phyloP scores from a whole-genome alignment of 331 rosid genomes.

The Quercus phellos region DNA sequence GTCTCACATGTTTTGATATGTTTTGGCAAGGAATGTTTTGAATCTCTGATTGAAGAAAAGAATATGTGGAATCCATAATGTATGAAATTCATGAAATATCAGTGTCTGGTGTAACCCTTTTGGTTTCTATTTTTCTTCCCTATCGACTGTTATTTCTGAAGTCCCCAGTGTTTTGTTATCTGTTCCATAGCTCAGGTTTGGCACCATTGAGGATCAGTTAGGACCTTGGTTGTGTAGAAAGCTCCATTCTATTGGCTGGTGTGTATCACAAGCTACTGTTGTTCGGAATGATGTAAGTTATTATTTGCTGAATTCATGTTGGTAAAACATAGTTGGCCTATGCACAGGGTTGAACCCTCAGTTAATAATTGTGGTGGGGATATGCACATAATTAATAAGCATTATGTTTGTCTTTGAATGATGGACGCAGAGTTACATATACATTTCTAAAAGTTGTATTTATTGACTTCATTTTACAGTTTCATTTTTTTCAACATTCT shows the following conservation, averaged over 20 bases:
- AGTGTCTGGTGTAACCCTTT: constrained; percentile 8
- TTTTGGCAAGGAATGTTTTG: background rate
- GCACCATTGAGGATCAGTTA: constrained; percentile 88
- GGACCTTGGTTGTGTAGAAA: constrained; percentile 68
- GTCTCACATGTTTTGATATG: background rate
- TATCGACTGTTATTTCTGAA: constrained; percentile 35
- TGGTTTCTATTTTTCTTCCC: constrained; percentile 5
- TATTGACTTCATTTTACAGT: constrained; percentile 4
- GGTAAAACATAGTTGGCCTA: background rate
- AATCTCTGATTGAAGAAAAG: constrained; percentile 8
- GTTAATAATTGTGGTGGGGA: background rate
- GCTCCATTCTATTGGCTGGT: constrained; percentile 80
- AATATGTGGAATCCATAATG: background rate
- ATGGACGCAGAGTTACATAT: background rate
- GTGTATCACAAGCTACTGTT: constrained; percentile 55
- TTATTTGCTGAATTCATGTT: constrained; percentile 18
- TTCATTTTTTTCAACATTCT: constrained; percentile 18
- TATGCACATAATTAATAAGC: background rate
- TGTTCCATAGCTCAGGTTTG: constrained; percentile 95
- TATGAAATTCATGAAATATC: constrained; percentile 14
- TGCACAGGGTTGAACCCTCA: background rate
- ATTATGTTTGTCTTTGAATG: constrained; percentile 4
- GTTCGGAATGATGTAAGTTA: constrained; percentile 79
- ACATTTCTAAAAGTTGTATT: constrained; percentile 6
- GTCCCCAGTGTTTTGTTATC: constrained; percentile 40